Percentiles rank a stretch among this genome's conserved stretches.
Evolutionary conservation across 495 filamentous ascomycete genomes (phyloP).

Genomic region (Penicillium diatomitis): DNA sequence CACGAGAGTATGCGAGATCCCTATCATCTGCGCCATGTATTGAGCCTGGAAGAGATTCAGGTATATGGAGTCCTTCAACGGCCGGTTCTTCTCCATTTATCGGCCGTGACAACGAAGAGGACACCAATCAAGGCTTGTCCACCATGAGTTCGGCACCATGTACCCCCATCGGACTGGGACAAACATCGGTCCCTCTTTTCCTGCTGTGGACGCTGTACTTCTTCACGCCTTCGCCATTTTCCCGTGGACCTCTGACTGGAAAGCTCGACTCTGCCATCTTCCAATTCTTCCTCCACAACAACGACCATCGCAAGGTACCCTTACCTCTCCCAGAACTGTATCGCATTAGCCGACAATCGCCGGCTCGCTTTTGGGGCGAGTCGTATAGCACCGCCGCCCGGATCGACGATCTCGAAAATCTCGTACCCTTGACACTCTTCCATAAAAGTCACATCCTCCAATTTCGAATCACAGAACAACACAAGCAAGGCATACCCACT

Average conservation of each 20-base stretch:
- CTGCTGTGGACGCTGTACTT: conserved; percentile 29
- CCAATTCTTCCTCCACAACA: conserved; percentile 18
- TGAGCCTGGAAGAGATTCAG: no score
- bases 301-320: neutral
- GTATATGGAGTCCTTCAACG: no score
- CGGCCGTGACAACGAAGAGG: neutral
- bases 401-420: conserved; percentile 27
- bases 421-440: conserved; percentile 18
- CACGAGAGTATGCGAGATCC: neutral
- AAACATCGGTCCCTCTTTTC: conserved; percentile 24
- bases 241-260: conserved; percentile 12
- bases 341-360: conserved; percentile 24
- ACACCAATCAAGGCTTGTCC: neutral
- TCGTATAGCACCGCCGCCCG: conserved; percentile 21
- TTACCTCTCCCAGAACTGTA: conserved; percentile 19
- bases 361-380: conserved; percentile 26
- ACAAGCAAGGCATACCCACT: conserved; percentile 5
- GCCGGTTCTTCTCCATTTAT: neutral
- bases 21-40: neutral
- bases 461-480: conserved; percentile 22
- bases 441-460: conserved; percentile 23
- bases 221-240: conserved; percentile 21
- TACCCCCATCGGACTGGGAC: conserved; percentile 5
- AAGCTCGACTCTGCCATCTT: conserved; percentile 19
- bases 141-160: neutral